phyloP scores from a whole-genome alignment of 208 protist species.

The Strigomonas culicis region DNA sequence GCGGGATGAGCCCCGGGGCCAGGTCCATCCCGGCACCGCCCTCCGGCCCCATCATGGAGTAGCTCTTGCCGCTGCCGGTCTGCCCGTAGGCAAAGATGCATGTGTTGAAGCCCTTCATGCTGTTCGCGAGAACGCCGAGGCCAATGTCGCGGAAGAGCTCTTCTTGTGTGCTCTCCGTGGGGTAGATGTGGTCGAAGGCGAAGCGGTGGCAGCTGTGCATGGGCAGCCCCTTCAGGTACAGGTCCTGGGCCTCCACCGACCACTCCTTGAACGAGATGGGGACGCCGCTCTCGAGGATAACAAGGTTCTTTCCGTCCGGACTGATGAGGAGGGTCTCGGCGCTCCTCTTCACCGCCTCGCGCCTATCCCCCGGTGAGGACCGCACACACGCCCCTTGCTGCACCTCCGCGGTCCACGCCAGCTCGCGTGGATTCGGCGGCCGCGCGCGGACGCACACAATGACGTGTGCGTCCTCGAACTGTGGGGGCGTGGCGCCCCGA shows the following conservation, averaged over 20 bases:
- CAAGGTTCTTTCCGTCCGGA: conserved; percentile 39
- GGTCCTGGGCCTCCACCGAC: conserved; percentile 10
- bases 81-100: conserved; percentile 93
- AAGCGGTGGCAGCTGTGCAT: conserved; percentile 37
- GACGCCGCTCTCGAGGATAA: conserved; percentile 32
- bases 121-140: conserved; percentile 73
- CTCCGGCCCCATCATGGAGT: conserved; percentile 86
- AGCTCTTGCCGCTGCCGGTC: conserved; percentile 88
- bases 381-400: no score
- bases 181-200: conserved; percentile 78
- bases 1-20: conserved; percentile 79
- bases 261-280: conserved; percentile 10
- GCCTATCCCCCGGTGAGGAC: no score
- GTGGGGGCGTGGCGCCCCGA: neutral
- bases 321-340: conserved; percentile 33
- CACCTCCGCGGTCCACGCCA: neutral
- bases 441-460: conserved; percentile 77
- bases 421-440: conserved; percentile 56
- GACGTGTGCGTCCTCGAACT: conserved; percentile 61
- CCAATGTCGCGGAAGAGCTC: conserved; percentile 89
- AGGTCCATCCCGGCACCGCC: conserved; percentile 48
- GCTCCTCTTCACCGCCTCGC: neutral
- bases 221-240: conserved; percentile 11
- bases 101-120: conserved; percentile 84
- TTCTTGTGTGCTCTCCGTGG: conserved; percentile 49